phyloP scores from a whole-genome alignment of 208 protist species.

The Crithidia bombi region DNA sequence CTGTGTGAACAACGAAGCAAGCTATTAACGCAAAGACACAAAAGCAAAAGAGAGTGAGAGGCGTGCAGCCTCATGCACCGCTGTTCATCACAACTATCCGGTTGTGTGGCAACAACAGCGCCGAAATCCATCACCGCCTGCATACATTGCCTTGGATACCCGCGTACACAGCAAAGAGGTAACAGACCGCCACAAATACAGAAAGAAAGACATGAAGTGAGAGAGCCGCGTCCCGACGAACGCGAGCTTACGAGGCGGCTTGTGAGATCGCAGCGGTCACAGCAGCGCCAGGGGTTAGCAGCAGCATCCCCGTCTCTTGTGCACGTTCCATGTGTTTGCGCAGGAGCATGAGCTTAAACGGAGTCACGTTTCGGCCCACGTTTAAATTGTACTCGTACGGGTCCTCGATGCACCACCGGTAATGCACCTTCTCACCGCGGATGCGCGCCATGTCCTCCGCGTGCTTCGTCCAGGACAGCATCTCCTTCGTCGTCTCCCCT shows the following conservation, averaged over 20 bases:
- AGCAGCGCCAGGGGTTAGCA: constrained; percentile 15
- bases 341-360: constrained; percentile 83
- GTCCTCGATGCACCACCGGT: constrained; percentile 92
- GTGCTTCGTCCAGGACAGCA: constrained; percentile 79
- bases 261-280: not conserved
- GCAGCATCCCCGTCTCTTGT: constrained; percentile 61
- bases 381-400: constrained; percentile 91
- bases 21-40: too few species aligned
- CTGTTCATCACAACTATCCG: too few species aligned
- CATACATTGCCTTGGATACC: too few species aligned
- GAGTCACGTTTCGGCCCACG: constrained; percentile 86
- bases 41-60: too few species aligned
- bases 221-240: too few species aligned
- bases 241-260: not conserved
- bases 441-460: constrained; percentile 81
- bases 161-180: too few species aligned
- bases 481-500: constrained; percentile 56
- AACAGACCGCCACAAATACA: not conserved
- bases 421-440: constrained; percentile 78
- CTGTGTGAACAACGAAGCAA: not conserved
- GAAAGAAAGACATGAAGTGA: not conserved
- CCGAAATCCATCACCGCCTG: too few species aligned
- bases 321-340: constrained; percentile 74
- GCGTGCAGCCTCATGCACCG: too few species aligned
- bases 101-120: too few species aligned